Percentiles rank a stretch among this genome's conserved stretches.
phyloP scores from a whole-genome alignment of 2,329 filamentous ascomycete genomes.

The Fusarium sambucinum region DNA sequence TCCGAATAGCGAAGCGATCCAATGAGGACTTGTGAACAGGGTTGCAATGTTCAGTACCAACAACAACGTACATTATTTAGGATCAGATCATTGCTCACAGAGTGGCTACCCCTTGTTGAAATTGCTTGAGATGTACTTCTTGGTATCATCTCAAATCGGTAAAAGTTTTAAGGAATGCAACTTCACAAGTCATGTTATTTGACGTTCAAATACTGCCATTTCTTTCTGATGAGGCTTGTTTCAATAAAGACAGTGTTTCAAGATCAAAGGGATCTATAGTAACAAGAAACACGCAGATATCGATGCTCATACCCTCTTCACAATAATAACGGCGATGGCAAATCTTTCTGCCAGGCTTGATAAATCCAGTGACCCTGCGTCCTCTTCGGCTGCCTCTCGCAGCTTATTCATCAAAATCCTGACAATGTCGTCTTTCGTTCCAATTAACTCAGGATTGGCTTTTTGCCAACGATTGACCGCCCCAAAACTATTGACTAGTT shows the following conservation, averaged over 20 bases:
- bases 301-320: not conserved
- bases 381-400: not conserved
- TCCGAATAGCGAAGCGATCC: not conserved
- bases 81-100: not conserved
- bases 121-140: not conserved
- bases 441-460: not conserved
- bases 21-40: not conserved
- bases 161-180: not conserved
- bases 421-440: not conserved
- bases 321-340: not conserved
- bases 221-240: not conserved
- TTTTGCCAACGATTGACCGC: conserved; percentile 9
- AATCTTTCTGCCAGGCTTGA: not conserved
- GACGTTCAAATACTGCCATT: too few species aligned
- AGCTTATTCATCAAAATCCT: not conserved
- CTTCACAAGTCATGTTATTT: not conserved
- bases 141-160: not conserved
- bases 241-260: too few species aligned
- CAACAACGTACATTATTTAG: not conserved
- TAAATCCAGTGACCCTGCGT: not conserved
- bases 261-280: too few species aligned
- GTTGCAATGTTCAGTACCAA: not conserved
- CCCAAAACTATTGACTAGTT: not conserved
- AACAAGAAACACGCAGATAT: not conserved
- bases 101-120: not conserved